A percentile compares a stretch with the other conserved stretches of the same genome.
Evolutionary conservation across 768 basidiomycete species (phyloP).

Genomic region (Tulasnella sp.): DNA sequence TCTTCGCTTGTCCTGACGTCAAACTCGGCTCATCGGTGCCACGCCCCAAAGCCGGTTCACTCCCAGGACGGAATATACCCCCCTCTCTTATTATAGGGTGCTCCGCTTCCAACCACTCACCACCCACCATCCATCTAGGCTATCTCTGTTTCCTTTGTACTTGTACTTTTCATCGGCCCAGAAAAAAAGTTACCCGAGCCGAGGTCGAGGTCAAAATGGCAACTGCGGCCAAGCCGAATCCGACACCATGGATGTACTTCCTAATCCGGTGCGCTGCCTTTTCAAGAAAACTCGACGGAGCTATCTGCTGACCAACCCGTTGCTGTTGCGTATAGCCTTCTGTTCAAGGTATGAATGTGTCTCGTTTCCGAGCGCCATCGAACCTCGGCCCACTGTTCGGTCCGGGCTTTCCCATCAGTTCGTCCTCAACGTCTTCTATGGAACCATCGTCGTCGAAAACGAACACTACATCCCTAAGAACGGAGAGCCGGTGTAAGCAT

Average conservation of each 20-base stretch:
- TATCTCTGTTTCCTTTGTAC: neutral
- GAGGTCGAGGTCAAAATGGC: neutral
- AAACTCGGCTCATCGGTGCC: neutral
- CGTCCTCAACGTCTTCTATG: constrained; percentile 90
- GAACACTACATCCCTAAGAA: constrained; percentile 67
- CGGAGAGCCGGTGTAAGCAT: constrained; percentile 70
- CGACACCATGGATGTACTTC: constrained; percentile 66
- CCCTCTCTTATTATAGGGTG: neutral
- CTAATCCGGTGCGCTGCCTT: constrained; percentile 50
- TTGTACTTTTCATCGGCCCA: neutral
- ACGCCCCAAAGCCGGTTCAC: neutral
- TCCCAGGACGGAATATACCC: too few species aligned
- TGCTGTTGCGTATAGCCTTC: constrained; percentile 40
- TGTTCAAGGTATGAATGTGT: constrained; percentile 36
- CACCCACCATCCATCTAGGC: too few species aligned
- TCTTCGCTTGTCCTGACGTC: neutral
- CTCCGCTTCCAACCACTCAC: neutral
- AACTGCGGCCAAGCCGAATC: constrained; percentile 39
- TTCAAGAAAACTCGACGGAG: neutral
- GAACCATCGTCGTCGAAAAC: constrained; percentile 84
- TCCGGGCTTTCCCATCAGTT: constrained; percentile 47
- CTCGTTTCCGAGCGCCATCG: neutral
- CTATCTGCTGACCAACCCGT: neutral
- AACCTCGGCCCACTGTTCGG: constrained; percentile 16
- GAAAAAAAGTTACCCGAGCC: neutral